These are phyloP conservation scores for Sporisorium scitamineum DNA, from an alignment of 1,284 basidiomycete species.

Conservation along the genomic window DNA sequence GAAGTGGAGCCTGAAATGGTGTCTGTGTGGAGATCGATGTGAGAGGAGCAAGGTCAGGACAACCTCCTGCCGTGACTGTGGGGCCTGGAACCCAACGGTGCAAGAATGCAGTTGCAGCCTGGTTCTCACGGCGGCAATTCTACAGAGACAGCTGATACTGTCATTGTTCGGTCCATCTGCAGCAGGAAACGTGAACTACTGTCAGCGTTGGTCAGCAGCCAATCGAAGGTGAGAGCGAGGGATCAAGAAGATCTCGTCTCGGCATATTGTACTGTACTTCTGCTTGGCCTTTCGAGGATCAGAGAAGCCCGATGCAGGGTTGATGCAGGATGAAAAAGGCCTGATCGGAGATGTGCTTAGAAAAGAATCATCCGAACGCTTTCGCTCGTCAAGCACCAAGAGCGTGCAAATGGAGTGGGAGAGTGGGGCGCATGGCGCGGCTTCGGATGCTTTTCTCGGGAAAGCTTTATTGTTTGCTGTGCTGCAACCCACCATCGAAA, in stretches of 20 bases:
- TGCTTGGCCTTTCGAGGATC: not conserved
- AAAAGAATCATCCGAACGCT: not conserved
- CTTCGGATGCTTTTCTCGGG: slow-evolving; percentile 4
- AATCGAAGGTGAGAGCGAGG: not conserved
- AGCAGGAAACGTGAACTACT: not conserved
- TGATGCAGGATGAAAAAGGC: not conserved
- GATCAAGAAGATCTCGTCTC: not conserved
- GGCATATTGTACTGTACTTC: too few relatives aligned
- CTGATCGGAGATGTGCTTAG: not conserved
- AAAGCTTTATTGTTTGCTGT: not conserved
- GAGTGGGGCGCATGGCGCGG: not conserved
- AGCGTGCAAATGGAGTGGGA: not conserved
- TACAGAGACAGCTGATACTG: too few relatives aligned
- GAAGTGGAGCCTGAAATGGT: not conserved
- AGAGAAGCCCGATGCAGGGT: not conserved
- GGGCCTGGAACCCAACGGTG: not conserved
- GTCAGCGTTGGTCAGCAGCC: not conserved
- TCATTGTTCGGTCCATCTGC: not conserved
- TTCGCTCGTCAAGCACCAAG: not conserved
- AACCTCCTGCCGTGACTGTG: not conserved
- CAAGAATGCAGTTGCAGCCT: too few relatives aligned
- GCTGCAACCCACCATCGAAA: not conserved
- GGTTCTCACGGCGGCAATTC: too few relatives aligned
- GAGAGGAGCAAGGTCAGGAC: not conserved
- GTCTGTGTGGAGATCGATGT: not conserved